Evolutionary conservation across 2,329 filamentous ascomycete species (phyloP).

Genomic region (Sclerotinia sclerotiorum): DNA sequence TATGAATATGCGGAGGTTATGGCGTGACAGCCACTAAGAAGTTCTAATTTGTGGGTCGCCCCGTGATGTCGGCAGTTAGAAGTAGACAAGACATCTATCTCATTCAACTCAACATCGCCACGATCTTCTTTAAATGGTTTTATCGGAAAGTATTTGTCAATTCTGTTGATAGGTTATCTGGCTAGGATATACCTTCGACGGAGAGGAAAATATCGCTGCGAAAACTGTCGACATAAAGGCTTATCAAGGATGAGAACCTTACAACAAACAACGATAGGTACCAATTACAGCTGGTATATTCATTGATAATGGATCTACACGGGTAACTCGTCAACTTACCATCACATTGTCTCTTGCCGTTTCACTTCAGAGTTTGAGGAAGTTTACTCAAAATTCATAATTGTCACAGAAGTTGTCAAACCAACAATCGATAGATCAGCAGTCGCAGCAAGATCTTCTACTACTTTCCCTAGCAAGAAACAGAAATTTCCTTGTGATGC

Average conservation of each 20-base stretch:
- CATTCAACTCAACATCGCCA: not conserved
- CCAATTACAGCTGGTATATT: not conserved
- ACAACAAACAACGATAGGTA: not conserved
- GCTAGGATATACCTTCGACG: not conserved
- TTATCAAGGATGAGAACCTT: not conserved
- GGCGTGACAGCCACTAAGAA: constrained; percentile 16
- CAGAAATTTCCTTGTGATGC: not conserved
- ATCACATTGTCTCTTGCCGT: not conserved
- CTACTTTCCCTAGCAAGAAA: not conserved
- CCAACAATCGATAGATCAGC: not conserved
- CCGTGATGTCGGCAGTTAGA: not conserved
- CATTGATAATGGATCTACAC: not conserved
- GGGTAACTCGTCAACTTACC: not conserved
- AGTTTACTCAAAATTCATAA: too few relatives aligned
- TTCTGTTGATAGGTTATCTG: not conserved
- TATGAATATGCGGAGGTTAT: constrained; percentile 18
- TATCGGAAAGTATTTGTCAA: not conserved
- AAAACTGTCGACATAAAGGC: not conserved
- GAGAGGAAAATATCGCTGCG: not conserved
- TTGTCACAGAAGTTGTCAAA: not conserved
- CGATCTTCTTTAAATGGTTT: not conserved
- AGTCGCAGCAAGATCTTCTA: not conserved
- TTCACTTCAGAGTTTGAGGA: not conserved
- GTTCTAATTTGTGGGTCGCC: constrained; percentile 1
- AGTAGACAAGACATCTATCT: not conserved